Evolutionary conservation across 169 alveolate genomes (phyloP), one percentile per base, ranked within the genome.

Genomic region (Plasmodium coatneyi): DNA sequence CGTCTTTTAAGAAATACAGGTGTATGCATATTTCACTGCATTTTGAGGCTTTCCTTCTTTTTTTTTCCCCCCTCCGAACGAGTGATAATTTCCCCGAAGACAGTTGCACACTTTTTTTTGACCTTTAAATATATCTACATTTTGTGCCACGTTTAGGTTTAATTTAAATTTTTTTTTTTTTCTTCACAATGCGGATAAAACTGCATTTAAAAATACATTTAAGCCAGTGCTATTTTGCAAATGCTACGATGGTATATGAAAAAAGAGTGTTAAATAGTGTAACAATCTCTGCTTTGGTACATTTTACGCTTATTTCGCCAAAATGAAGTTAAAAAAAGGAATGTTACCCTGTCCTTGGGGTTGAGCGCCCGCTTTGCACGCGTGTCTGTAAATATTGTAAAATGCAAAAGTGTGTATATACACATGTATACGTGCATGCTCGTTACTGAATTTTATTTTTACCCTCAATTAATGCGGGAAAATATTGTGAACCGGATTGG

Each of bases 91-190:
- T 76, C 28, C 52, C 46, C 30, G 49, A 36, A 28, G 83, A 76
- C 70, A 19, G 16, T 19, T 76, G 83, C 83, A 76, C 52, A 76
- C 83, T 1, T 80, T 80, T 80, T 12, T 19, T 80, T 36, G 54
- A 28, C 54, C 66, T 28, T 10, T 34, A 28, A 25, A 54, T 82
- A 32, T 82, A 82, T 82, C 39, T 56, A 32, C 25, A 19, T 39
- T 82, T 82, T n/a, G 25, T 82, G 60, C 41, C 19, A 36, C 34
- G 34, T 19, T 41, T 9, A n/a, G 19, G 49, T 43, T 79, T 79
- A 16, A 28, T 66, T 66, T 22, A 4, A 66, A 22, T 22, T 19
- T 78, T 25, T 79, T 28, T 81, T 81, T 81, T 60, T 60, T 60
- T 49, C 66, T 36, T 81, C 39, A 52, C 28, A 54, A 39, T 22